Base-by-base conservation (phyloP, 441 rosid species). In the Brassica balearica region DNA sequence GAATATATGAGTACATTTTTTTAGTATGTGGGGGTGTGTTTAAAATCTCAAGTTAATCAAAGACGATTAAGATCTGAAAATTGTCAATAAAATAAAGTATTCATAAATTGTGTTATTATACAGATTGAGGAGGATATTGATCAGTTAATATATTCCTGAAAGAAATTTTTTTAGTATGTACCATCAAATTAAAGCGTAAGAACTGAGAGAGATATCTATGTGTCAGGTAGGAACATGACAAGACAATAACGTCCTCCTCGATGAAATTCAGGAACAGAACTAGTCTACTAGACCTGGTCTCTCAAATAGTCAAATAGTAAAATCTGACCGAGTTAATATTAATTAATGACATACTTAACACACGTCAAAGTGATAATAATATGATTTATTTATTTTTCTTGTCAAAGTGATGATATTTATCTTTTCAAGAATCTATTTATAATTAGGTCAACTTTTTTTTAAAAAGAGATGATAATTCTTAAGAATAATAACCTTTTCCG, bases 401-500 rank as follows among this genome's bases (percentile, higher is more conserved):
- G 60, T 55, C 60, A 55, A 51, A 51, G 58, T 7, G 60, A 55
- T 8, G 60, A 55, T 15, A 55, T 55, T 53, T 55, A 55, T 55
- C 60, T 55, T 55, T 55, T 55, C 12, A 55, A 55, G 60, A 55
- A 55, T 55, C 60, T 55, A 55, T 17, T 55, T 15, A 6, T 58
- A 19, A 58, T 58, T 58, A 58, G 27, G 62, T 58, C 27, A 58
- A 58, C 62, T 1, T 58, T 55, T 55, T 53, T 8, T 29, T 12
- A 9, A 61, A 25, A 10, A 23, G 36, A 60, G 63, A 63, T 15
- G 65, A 77, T 63, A 63, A 77, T 34, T 15, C 11, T 7, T 5
- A 3, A 69, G 79, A 68, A 75, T 74, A 55, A 58, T 58, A 58
- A 58, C 62, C 62, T 58, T 58, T 58, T 8, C 27, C 62, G 6